Evolutionary conservation across 768 basidiomycete genomes (phyloP), one percentile per base, ranked within the genome.

Genomic region (Sporobolomyces pararoseus): DNA sequence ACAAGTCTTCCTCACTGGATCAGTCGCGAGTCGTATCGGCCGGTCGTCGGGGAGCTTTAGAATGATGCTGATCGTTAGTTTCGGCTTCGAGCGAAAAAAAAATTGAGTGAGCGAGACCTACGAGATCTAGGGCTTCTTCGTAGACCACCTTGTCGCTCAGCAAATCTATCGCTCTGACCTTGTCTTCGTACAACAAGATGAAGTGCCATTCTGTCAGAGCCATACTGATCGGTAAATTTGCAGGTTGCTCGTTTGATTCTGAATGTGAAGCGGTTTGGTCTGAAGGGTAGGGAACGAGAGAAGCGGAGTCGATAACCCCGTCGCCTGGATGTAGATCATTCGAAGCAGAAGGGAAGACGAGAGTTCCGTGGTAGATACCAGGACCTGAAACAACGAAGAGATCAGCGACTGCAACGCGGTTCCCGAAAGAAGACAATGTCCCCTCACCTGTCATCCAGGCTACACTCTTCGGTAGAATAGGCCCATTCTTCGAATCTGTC

Each of bases 401-500:
- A n/a, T 4, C 52, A n/a, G 34, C 35, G 46, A 47, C 12, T n/a
- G 7, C n/a, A 13, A 47, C 46, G 16, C 23, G 46, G n/a, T 16
- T 16, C 7, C 46, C 7, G 17, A 42, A 42, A 42, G 39, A 42
- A 42, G 39, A n/a, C n/a, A n/a, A n/a, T n/a, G n/a, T n/a, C n/a
- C n/a, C n/a, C 85, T 73, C 64, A 91, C 94, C 86, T 57, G 91
- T 95, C 82, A 95, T 84, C 95, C 95, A 97, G 6, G 91, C 95
- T 74, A 96, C 81, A 31, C 82, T 83, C 75, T 83, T 87, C 1
- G 92, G 89, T 35, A 61, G 32, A 5, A 23, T 7, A 89, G 78
- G 19, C 87, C 87, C 39, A 85, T 70, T 69, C 60, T 69, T 77
- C 10, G 52, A 55, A 16, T 62, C 58, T 55, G 81, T 25, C 85